Base-by-base conservation (phyloP, 2,329 filamentous ascomycete genomes). In the Aspergillus melleus region DNA sequence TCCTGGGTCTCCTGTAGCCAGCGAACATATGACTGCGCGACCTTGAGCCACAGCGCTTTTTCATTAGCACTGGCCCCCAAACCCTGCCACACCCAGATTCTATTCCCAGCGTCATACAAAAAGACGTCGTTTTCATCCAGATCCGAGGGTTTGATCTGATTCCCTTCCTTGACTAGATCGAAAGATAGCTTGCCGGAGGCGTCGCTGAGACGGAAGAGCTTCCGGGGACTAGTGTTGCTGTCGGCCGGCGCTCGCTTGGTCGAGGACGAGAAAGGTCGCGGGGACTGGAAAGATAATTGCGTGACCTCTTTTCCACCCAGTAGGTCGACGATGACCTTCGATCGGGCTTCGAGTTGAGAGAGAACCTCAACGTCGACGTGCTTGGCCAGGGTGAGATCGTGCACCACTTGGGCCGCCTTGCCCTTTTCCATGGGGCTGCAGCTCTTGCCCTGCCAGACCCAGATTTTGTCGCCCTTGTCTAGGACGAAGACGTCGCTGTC, bases 391-490 rank as follows among this genome's bases (percentile, higher is more conserved):
- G 83, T 88, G 67, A 74, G 63, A 22, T 73, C 70, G 55, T 88
- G 83, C 4, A 89, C 87, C 2, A 89, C 85, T 70, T 88, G 86
- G 0, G 87, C 87, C 0, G 86, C 86, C 75, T 87, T 88, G 49
- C 84, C 83, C 76, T 88, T 89, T 69, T 90, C 88, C 85, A 89
- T 88, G 0, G 87, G 87, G 51, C 83, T 86, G 69, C 86, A 88
- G 47, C 80, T 80, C 66, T 80, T 81, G 54, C 88, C 88, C 75
- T 90, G 88, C 88, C 88, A 90, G 4, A 89, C 84, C 81, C 84
- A 89, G 64, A 90, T 87, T 76, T 89, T 88, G 53, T 84, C 78
- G 24, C 83, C 82, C 55, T 80, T 80, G 65, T 90, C 87, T 49
- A 89, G 73, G 14, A 90, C 78, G 64, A 89, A 90, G 2, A 89